Evolutionary conservation across 2,329 filamentous ascomycete genomes (phyloP), one percentile per base, ranked within the genome.

Genomic region (Fusarium anthophilum): DNA sequence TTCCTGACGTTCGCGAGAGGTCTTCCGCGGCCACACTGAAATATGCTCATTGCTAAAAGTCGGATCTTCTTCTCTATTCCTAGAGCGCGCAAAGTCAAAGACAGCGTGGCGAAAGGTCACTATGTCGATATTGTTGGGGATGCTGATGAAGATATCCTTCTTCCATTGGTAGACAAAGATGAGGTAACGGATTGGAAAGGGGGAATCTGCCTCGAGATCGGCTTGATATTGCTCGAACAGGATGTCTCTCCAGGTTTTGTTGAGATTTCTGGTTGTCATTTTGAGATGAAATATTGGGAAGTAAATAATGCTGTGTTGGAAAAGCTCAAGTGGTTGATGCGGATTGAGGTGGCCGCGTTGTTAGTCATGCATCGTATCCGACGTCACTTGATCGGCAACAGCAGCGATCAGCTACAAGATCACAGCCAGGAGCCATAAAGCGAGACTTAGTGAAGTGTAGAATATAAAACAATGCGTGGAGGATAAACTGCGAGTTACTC

Each of bases 161-260:
- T 66, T 61, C 55, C 55, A 66, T 18, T 61, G 43, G 3, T 38
- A 22, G 8, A 43, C 14, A 20, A n/a, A 10, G 24, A 66, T 60
- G 9, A 70, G 66, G 48, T 77, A 84, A 20, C 80, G 79, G 57
- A 65, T 26, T 2, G 70, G 63, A 22, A 72, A 71, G 18, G 59
- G 39, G 24, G 39, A 81, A 78, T 20, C 79, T 79, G 60, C 79
- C 79, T 32, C 68, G 44, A 53, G 57, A n/a, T 61, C 70, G 11
- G 55, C 47, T 22, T 28, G 37, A 10, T 71, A 71, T 30, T 63
- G 54, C 14, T 51, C 39, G 30, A 67, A 63, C 15, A 69, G 0
- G 24, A 72, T 43, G 14, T 63, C 68, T 55, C 68, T 43, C 63
- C 63, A 72, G 8, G 64, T 72, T 32, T 66, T 43, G 22, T 72